phyloP scores from a whole-genome alignment of 192 early-diverging fungal species.

The Chytriomyces sp. region DNA sequence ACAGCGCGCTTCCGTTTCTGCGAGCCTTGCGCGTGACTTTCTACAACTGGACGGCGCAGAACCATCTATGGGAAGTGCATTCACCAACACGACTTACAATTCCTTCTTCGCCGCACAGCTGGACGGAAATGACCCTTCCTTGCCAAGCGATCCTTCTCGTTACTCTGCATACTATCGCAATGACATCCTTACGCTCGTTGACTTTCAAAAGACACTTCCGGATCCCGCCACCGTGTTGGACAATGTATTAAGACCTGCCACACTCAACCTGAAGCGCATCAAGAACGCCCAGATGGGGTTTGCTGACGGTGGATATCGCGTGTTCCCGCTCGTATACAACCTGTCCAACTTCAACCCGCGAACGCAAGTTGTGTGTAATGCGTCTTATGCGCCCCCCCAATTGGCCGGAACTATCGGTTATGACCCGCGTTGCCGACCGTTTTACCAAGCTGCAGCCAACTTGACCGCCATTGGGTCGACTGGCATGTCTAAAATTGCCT shows the following conservation, averaged over 20 bases:
- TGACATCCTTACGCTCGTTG: constrained; percentile 11
- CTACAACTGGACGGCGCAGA: constrained; percentile 14
- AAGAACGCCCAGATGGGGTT: constrained; percentile 19
- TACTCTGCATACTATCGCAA: constrained; percentile 16
- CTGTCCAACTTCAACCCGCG: constrained; percentile 4
- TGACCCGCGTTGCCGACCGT: constrained; percentile 20
- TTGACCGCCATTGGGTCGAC: neutral
- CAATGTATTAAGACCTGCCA: constrained; percentile 25
- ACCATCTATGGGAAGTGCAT: neutral
- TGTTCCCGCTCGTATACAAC: constrained; percentile 29
- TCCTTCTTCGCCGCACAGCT: constrained; percentile 16
- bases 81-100: neutral
- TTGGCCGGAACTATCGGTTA: neutral
- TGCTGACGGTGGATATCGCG: constrained; percentile 14
- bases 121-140: constrained; percentile 9
- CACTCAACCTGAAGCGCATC: constrained; percentile 3
- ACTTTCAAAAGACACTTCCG: neutral
- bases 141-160: neutral
- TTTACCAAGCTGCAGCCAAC: constrained; percentile 8
- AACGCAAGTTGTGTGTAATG: constrained; percentile 4
- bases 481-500: neutral
- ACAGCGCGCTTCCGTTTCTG: neutral
- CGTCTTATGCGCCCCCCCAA: neutral
- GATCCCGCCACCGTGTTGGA: constrained; percentile 19
- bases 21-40: neutral